Base-by-base conservation (phyloP, 176 grass and related monocot species). In the Eremochloa ophiuroides region DNA sequence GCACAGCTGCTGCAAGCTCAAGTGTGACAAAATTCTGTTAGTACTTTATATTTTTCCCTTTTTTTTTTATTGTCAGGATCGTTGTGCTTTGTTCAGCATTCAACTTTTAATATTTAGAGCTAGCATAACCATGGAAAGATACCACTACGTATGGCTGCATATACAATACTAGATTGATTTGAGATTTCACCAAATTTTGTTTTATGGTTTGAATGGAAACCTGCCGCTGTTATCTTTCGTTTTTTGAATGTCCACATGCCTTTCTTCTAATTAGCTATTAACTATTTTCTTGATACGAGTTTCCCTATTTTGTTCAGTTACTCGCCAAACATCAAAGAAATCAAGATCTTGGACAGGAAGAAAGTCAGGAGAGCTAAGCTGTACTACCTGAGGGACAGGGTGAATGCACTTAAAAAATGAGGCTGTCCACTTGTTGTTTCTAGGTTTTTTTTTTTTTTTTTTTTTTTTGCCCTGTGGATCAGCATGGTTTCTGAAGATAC, bases 311-410 rank as follows among this genome's bases (percentile, higher is more conserved):
- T 2, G 2, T 64, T 30, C 88, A 97, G 92, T 82, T 97, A 92
- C 74, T 97, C 92, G 0, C 92, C 94, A 59, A 97, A 97, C 85
- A 94, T 91, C 48, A 97, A 94, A 84, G 94, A 94, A 85, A 88
- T 97, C 62, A 92, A 94, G 87, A 80, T 97, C 77, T 51, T 97
- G 44, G 92, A 94, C 88, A 89, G 88, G 88, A 98, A 93, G 86
- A 95, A 88, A 78, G 90, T 93, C 41, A 84, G 86, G 71, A 95
- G 95, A 60, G 95, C 95, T 37, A 98, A 95, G 79, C 88, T 98
- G 79, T 95, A 98, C 48, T 98, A 98, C 79, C 88, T 98, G 58
- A 89, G 95, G 75, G 88, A 98, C 62, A 91, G 95, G 86, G 88
- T 98, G 92, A 98, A 98, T 68, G 74, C 92, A 55, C 88, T 94